Percentiles rank a stretch among this genome's conserved stretches.
Evolutionary conservation across 1,139 yeast genomes (phyloP).

Genomic region (Candida freyschussii): DNA sequence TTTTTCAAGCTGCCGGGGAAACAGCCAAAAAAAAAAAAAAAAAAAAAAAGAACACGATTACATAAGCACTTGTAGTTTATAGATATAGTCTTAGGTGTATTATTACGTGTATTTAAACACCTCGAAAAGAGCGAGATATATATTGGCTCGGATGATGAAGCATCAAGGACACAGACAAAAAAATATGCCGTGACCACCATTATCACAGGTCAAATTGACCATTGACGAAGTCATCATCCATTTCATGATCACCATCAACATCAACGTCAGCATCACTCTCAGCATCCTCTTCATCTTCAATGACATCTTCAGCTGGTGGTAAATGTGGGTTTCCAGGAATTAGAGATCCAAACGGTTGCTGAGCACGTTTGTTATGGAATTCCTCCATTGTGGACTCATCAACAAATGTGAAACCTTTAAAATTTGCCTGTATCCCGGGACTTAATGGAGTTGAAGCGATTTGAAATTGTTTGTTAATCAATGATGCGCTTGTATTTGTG

Average conservation of each 20-base stretch:
- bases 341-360: slow-evolving; percentile 57
- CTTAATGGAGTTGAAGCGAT: slow-evolving; percentile 64
- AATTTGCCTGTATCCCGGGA: slow-evolving; percentile 93
- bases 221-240: slow-evolving; percentile 73
- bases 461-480: slow-evolving; percentile 55
- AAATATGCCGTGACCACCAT: too few relatives aligned
- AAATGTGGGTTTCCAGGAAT: slow-evolving; percentile 74
- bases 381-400: slow-evolving; percentile 94
- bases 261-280: slow-evolving; percentile 33
- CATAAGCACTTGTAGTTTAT: too few relatives aligned
- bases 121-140: too few relatives aligned
- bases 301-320: slow-evolving; percentile 80
- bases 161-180: too few relatives aligned
- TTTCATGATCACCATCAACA: slow-evolving; percentile 45
- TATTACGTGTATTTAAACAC: too few relatives aligned
- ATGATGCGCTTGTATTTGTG: slow-evolving; percentile 85
- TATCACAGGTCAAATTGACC: slow-evolving; percentile 77
- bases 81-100: too few relatives aligned
- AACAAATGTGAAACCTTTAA: slow-evolving; percentile 93
- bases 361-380: slow-evolving; percentile 42
- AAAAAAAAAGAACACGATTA: slow-evolving; percentile 2
- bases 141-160: too few relatives aligned
- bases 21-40: slow-evolving; percentile 3
- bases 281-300: slow-evolving; percentile 68
- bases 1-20: too few relatives aligned